Percentiles rank a stretch among this genome's conserved stretches.
These are phyloP conservation scores for Tephrocybe sp. DNA, from an alignment of 768 basidiomycete species.

Conservation along the genomic window DNA sequence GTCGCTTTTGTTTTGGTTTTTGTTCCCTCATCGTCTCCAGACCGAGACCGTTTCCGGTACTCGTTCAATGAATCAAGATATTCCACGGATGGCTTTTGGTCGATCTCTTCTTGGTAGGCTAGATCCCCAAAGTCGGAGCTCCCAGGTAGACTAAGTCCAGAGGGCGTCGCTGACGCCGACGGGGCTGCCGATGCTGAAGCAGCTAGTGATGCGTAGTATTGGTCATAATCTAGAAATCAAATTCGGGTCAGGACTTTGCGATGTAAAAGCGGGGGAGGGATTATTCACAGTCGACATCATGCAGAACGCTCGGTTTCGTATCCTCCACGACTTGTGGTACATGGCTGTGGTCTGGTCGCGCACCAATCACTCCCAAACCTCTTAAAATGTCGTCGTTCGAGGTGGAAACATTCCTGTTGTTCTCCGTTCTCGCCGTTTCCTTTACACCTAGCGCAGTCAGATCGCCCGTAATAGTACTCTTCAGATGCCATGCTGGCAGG, in stretches of 20 bases:
- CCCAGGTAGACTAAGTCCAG: conserved; percentile 42
- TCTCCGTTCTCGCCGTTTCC: conserved; percentile 57
- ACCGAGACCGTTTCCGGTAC: conserved; percentile 72
- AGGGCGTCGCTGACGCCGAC: conserved; percentile 61
- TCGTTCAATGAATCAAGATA: conserved; percentile 70
- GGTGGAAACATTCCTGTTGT: conserved; percentile 25
- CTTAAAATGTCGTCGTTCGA: conserved; percentile 73
- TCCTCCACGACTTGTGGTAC: conserved; percentile 21
- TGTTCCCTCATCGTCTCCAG: conserved; percentile 53
- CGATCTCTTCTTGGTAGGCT: conserved; percentile 61
- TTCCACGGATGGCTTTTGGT: conserved; percentile 62
- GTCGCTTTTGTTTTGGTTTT: conserved; percentile 34
- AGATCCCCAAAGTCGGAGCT: conserved; percentile 52
- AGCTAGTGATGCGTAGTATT: conserved; percentile 77
- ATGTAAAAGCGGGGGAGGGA: no score
- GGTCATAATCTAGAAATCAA: conserved; percentile 60
- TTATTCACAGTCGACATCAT: conserved; percentile 64
- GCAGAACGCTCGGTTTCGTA: conserved; percentile 36
- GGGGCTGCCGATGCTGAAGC: conserved; percentile 53
- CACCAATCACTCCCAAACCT: conserved; percentile 60
- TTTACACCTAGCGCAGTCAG: conserved; percentile 83
- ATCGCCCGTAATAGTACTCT: conserved; percentile 93
- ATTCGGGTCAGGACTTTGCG: not conserved
- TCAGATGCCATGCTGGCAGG: conserved; percentile 92
- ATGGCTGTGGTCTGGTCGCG: conserved; percentile 23